A percentile compares a stretch with the other conserved stretches of the same genome.
Conservation (phyloP, 768 basidiomycete species). For the Rubroboletus pulcherrimus region DNA sequence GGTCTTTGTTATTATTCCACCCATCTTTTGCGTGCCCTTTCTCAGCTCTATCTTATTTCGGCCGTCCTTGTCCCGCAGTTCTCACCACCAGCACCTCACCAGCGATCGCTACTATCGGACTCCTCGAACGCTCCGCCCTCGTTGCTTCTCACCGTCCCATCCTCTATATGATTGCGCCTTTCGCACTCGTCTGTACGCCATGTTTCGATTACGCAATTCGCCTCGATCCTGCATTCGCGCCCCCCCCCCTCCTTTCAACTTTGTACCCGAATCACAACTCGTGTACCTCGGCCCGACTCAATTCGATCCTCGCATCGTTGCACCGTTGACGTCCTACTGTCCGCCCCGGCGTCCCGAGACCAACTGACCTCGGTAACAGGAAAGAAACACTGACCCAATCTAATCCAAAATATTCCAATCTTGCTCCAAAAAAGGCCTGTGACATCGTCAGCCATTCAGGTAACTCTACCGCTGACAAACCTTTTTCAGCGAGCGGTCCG, state of each 20-base stretch:
- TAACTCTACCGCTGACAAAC: not conserved
- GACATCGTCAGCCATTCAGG: not conserved
- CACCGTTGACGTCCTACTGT: not conserved
- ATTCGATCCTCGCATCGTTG: not conserved
- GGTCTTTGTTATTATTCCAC: not conserved
- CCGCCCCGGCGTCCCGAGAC: slow-evolving; percentile 6
- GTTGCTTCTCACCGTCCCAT: not conserved
- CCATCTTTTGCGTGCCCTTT: not conserved
- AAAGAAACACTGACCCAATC: not conserved
- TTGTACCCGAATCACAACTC: not conserved
- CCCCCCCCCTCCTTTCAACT: not conserved
- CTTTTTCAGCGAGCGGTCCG: slow-evolving; percentile 1
- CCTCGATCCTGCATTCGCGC: not conserved
- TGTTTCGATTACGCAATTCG: not conserved
- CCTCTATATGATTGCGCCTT: not conserved
- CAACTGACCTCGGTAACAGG: not conserved
- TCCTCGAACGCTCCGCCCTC: not conserved
- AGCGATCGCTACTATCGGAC: not conserved
- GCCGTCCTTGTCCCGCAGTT: not conserved
- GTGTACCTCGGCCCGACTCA: not conserved
- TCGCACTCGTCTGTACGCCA: not conserved
- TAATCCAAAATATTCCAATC: not conserved
- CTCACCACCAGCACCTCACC: not conserved
- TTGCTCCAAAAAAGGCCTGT: not conserved
- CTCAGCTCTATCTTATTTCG: slow-evolving; percentile 1